Evolutionary conservation across 1,284 basidiomycete genomes (phyloP).

Genomic region (Phenoliferia sp.): DNA sequence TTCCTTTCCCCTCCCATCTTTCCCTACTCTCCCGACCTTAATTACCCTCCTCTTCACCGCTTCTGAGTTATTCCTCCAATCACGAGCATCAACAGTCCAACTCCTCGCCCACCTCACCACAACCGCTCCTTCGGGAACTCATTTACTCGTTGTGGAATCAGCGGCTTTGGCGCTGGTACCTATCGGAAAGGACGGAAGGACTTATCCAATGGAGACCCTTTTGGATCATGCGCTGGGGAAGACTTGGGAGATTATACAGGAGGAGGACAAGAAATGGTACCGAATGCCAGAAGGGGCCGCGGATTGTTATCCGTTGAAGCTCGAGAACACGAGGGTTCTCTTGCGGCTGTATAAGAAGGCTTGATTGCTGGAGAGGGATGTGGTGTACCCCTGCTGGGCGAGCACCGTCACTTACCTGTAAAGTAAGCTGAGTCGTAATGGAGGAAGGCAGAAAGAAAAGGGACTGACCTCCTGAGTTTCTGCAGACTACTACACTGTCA

Average conservation of each 20-base stretch:
- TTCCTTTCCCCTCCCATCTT: background rate
- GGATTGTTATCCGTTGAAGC: slow-evolving; percentile 25
- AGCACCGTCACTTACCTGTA: too few relatives aligned
- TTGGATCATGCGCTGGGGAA: slow-evolving; percentile 25
- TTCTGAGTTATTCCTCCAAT: slow-evolving; percentile 32
- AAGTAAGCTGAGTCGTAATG: too few relatives aligned
- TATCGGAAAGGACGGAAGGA: slow-evolving; percentile 18
- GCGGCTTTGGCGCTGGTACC: slow-evolving; percentile 24
- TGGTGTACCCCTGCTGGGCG: too few relatives aligned
- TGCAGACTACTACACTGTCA: too few relatives aligned
- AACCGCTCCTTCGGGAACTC: background rate
- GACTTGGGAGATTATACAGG: slow-evolving; percentile 18
- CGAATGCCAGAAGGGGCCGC: slow-evolving; percentile 21
- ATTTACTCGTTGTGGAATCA: slow-evolving; percentile 28
- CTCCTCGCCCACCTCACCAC: slow-evolving; percentile 19
- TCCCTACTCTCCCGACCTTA: slow-evolving; percentile 3
- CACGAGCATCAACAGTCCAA: slow-evolving; percentile 22
- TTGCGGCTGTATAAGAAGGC: slow-evolving; percentile 4
- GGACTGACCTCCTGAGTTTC: too few relatives aligned
- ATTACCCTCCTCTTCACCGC: slow-evolving; percentile 32
- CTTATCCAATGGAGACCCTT: slow-evolving; percentile 24
- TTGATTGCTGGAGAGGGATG: too few relatives aligned
- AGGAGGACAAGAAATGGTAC: slow-evolving; percentile 29
- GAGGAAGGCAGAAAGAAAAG: too few relatives aligned
- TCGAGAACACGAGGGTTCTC: slow-evolving; percentile 31